Conservation (phyloP, 768 basidiomycete species). For the Trametes sanguinea region DNA sequence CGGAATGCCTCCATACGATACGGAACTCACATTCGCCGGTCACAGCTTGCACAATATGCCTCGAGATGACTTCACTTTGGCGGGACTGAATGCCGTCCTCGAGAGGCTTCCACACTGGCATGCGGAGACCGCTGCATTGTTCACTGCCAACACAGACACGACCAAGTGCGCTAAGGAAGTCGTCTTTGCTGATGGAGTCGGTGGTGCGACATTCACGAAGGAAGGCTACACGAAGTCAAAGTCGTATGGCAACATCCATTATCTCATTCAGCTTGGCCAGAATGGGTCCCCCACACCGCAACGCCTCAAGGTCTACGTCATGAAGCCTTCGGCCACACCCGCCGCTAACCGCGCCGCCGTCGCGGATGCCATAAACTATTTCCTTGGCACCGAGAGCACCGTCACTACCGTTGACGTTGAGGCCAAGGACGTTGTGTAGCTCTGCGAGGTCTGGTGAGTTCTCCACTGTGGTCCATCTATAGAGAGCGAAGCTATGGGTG, state of each 20-base stretch:
- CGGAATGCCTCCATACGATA: no score
- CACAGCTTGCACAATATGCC: no score
- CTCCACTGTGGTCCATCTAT: no score
- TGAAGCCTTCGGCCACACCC: neutral
- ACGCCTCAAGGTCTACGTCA: neutral
- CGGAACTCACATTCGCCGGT: no score
- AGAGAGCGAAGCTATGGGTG: no score
- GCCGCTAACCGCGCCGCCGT: neutral
- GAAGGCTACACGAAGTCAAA: neutral
- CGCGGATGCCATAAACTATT: neutral
- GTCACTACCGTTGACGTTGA: neutral
- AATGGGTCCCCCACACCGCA: neutral
- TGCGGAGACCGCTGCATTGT: neutral
- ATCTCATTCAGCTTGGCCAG: neutral
- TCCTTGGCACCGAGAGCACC: neutral
- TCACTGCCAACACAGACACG: neutral
- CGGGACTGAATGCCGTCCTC: neutral
- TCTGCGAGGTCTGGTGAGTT: no score
- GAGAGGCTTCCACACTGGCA: neutral
- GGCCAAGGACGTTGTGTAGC: no score
- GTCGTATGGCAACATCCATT: neutral
- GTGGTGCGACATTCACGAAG: neutral
- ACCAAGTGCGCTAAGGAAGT: neutral
- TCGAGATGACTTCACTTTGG: neutral
- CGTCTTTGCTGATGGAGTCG: no score